phyloP scores from a whole-genome alignment of 2,329 filamentous ascomycete genomes.

The Coniochaeta sp. region DNA sequence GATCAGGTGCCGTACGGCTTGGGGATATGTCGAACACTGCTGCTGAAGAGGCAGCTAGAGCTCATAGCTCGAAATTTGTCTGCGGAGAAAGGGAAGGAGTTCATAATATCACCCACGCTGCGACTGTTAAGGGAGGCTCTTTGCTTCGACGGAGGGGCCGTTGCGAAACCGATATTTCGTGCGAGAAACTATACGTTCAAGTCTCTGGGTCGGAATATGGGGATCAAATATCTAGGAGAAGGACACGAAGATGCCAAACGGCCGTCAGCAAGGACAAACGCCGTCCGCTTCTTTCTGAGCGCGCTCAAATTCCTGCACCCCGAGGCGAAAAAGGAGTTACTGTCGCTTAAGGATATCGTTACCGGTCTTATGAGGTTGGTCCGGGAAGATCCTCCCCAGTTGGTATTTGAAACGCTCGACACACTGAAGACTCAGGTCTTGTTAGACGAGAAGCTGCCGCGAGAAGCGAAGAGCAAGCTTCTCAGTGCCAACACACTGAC shows the following conservation, averaged over 20 bases:
- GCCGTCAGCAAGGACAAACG: slow-evolving; percentile 76
- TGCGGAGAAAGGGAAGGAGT: slow-evolving; percentile 75
- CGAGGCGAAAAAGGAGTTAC: slow-evolving; percentile 71
- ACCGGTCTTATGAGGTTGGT: slow-evolving; percentile 69
- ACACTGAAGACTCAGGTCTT: slow-evolving; percentile 65
- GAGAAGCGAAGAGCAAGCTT: slow-evolving; percentile 66
- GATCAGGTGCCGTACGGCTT: slow-evolving; percentile 70
- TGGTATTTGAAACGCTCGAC: slow-evolving; percentile 69
- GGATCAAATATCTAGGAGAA: slow-evolving; percentile 54
- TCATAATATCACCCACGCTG: slow-evolving; percentile 81
- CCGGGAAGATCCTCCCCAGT: slow-evolving; percentile 66
- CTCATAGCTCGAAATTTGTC: slow-evolving; percentile 73
- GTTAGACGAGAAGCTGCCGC: slow-evolving; percentile 64
- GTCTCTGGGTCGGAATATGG: slow-evolving; percentile 72
- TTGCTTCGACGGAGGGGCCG: slow-evolving; percentile 74
- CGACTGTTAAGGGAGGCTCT: slow-evolving; percentile 81
- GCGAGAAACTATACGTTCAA: slow-evolving; percentile 73
- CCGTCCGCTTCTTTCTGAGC: slow-evolving; percentile 72
- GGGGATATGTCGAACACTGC: slow-evolving; percentile 70
- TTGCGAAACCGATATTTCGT: slow-evolving; percentile 71
- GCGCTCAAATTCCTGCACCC: slow-evolving; percentile 72
- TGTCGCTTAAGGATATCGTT: slow-evolving; percentile 68
- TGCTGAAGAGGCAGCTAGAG: slow-evolving; percentile 75
- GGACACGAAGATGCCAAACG: slow-evolving; percentile 57
- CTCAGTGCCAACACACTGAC: slow-evolving; percentile 69